phyloP scores from a whole-genome alignment of 2,329 filamentous ascomycete species.

The Plenodomus lindquistii region DNA sequence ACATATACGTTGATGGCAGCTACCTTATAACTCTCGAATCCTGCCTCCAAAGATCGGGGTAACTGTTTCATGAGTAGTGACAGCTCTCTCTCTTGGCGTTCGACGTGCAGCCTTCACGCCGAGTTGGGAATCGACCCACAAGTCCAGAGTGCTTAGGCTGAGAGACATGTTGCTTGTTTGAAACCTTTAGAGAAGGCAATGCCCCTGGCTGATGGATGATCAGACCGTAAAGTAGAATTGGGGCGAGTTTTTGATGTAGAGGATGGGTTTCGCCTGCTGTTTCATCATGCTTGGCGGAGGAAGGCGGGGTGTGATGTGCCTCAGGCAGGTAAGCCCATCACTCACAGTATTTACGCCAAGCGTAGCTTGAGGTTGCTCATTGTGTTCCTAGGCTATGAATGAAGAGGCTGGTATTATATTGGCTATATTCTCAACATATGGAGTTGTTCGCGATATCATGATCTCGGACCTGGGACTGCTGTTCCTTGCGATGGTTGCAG shows the following conservation, averaged over 20 bases:
- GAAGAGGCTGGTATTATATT: too few species aligned
- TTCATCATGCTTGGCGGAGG: conserved; percentile 22
- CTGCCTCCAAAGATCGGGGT: neutral
- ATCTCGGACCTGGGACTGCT: too few species aligned
- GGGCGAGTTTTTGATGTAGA: conserved; percentile 9
- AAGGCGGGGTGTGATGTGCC: conserved; percentile 12
- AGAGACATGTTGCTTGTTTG: conserved; percentile 16
- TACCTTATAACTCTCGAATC: conserved; percentile 9
- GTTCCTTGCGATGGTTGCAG: too few species aligned
- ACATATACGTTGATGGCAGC: conserved; percentile 9
- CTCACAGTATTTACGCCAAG: neutral
- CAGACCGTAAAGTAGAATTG: conserved; percentile 11
- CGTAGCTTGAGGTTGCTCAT: too few species aligned
- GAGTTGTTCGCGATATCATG: too few species aligned
- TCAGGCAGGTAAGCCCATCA: conserved; percentile 4
- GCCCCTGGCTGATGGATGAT: conserved; percentile 11
- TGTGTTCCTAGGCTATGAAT: too few species aligned
- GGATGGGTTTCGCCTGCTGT: conserved; percentile 18
- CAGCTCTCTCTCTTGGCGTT: conserved; percentile 26
- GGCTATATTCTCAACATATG: too few species aligned
- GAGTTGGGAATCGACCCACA: conserved; percentile 11
- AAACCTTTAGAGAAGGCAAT: conserved; percentile 8
- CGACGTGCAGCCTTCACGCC: conserved; percentile 18
- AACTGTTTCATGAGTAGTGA: conserved; percentile 23
- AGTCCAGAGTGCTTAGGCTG: conserved; percentile 9